Conservation (phyloP, 805 yeast genomes). For the Yamadazyma laniorum region DNA sequence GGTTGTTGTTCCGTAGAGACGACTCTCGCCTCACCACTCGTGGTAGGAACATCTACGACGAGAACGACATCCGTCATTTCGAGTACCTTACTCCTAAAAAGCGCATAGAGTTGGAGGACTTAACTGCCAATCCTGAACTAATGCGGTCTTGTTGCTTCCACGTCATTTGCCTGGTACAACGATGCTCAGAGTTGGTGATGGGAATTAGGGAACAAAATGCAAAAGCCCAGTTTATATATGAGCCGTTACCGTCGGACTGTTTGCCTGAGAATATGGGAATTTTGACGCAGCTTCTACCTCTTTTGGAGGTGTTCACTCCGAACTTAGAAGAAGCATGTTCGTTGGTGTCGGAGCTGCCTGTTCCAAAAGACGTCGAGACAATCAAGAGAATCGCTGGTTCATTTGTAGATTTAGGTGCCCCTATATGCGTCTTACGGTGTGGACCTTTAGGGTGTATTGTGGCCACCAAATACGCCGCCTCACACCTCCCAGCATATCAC, state of each 20-base stretch:
- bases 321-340: constrained; percentile 80
- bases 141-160: constrained; percentile 52
- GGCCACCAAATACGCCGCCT: constrained; percentile 22
- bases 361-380: constrained; percentile 30
- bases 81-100: constrained; percentile 60
- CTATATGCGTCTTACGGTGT: constrained; percentile 65
- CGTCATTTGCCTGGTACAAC: constrained; percentile 67
- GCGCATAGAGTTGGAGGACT: constrained; percentile 56
- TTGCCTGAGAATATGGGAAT: constrained; percentile 39
- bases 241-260: constrained; percentile 83
- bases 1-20: constrained; percentile 54
- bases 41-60: constrained; percentile 76
- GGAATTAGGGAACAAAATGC: constrained; percentile 25
- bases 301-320: constrained; percentile 70
- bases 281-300: constrained; percentile 37
- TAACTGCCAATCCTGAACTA: constrained; percentile 38
- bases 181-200: constrained; percentile 51
- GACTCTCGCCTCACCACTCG: constrained; percentile 62
- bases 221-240: constrained; percentile 63
- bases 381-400: constrained; percentile 33
- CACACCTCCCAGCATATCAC: constrained; percentile 78
- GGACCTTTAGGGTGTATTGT: constrained; percentile 71
- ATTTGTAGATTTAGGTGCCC: constrained; percentile 10
- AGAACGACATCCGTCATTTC: constrained; percentile 54
- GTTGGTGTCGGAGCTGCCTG: constrained; percentile 44